phyloP scores from a whole-genome alignment of 1,139 yeast genomes.

The Saccharomyces hybrid region DNA sequence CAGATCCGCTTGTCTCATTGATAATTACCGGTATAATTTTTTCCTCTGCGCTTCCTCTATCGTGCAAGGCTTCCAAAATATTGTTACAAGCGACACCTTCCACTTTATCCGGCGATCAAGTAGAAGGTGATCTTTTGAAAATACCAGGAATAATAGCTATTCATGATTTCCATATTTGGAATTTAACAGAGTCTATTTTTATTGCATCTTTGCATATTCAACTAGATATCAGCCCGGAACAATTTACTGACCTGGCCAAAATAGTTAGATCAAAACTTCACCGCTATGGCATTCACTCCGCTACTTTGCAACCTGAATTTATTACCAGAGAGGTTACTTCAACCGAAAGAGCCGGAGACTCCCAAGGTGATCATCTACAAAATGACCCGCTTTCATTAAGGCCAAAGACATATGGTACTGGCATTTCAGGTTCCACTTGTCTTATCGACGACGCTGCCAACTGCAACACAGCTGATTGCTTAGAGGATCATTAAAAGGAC shows the following conservation, averaged over 20 bases:
- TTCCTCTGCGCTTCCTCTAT: slow-evolving; percentile 84
- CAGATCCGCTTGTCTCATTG: slow-evolving; percentile 81
- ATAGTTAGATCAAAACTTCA: slow-evolving; percentile 75
- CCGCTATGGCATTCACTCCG: slow-evolving; percentile 80
- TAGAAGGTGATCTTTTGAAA: slow-evolving; percentile 55
- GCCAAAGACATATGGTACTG: background rate
- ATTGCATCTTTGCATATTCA: slow-evolving; percentile 89
- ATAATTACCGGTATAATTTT: slow-evolving; percentile 82
- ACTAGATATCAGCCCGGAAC: slow-evolving; percentile 52
- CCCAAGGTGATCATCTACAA: background rate
- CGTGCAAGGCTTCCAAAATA: slow-evolving; percentile 79
- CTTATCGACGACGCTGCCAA: background rate
- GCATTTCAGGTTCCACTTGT: background rate
- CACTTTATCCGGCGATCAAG: slow-evolving; percentile 64
- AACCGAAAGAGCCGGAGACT: slow-evolving; percentile 29
- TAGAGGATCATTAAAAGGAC: background rate
- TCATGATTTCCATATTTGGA: slow-evolving; percentile 97
- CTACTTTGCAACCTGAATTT: slow-evolving; percentile 92
- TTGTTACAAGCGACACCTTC: slow-evolving; percentile 89
- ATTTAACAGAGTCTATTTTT: slow-evolving; percentile 75
- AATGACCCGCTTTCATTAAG: background rate
- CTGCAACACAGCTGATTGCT: background rate
- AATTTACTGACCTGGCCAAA: slow-evolving; percentile 63
- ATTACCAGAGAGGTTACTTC: slow-evolving; percentile 26
- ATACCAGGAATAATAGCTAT: slow-evolving; percentile 73